Evolutionary conservation across 306 rosid genomes (phyloP), one percentile per base, ranked within the genome.

Genomic region (Prosopis cineraria): DNA sequence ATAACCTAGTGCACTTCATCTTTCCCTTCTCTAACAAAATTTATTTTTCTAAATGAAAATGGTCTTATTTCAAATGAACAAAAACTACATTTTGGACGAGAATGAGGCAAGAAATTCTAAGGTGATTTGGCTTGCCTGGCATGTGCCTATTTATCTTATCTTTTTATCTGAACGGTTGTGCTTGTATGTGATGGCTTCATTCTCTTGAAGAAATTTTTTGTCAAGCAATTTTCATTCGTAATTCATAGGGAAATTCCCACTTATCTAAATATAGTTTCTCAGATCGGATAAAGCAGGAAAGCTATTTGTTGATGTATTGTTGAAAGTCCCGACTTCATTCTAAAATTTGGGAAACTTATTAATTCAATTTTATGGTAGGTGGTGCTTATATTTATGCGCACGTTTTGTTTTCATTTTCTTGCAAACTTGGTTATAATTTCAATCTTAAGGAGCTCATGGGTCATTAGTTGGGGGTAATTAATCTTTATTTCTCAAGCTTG

Each of bases 201-300:
- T 30, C 10, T 52, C 55, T 27, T 31, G n/a, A 12, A 30, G 67
- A 34, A 66, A 65, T 40, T 3, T 1, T 6, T 55, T 66, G 31
- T 68, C 31, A 9, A 67, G 14, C 70, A 56, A 10, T 56, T 80
- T 56, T 62, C 45, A 12, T 65, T 34, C 75, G 41, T 10, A 7
- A 72, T 70, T 71, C 65, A 70, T 63, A 41, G 24, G 31, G 44
- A 25, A 65, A 70, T 70, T 30, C 55, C 37, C 34, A 24, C 81
- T 43, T 76, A 45, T 79, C 33, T 44, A 12, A 71, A 47, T 80
- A 62, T 72, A 65, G 22, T 47, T 65, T 72, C 75, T 68, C 90
- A 87, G 93, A 73, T 80, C 90, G 72, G 83, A 85, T 68, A 89
- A 89, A 84, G 90, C 90, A 36, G 93, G 93, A 52, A 85, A 82